phyloP scores from a whole-genome alignment of 2,329 filamentous ascomycete genomes.

The Phyllosticta citribraziliensis region DNA sequence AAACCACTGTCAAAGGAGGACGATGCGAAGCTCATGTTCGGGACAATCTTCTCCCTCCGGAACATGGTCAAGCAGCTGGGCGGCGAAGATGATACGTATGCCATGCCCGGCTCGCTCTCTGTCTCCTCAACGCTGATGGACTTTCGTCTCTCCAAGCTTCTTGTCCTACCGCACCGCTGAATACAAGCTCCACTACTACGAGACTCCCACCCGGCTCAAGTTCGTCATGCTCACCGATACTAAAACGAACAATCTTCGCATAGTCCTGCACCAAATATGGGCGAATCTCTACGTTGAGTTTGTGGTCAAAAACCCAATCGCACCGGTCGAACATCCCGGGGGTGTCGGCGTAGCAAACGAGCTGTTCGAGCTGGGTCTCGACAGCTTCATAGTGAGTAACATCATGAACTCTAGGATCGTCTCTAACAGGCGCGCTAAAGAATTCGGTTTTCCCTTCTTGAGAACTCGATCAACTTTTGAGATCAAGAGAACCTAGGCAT shows the following conservation, averaged over 20 bases:
- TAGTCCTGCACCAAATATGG: constrained; percentile 95
- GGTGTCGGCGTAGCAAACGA: constrained; percentile 56
- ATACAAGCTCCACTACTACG: constrained; percentile 99
- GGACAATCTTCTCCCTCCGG: constrained; percentile 88
- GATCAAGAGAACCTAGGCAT: neutral
- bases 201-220: constrained; percentile 90
- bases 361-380: constrained; percentile 56
- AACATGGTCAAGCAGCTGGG: constrained; percentile 96
- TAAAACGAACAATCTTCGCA: constrained; percentile 78
- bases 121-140: neutral
- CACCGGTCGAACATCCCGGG: constrained; percentile 50
- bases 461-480: neutral
- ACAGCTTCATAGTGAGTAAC: constrained; percentile 48
- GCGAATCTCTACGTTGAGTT: constrained; percentile 98
- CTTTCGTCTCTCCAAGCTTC: constrained; percentile 50
- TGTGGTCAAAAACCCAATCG: constrained; percentile 56
- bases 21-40: constrained; percentile 92
- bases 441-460: constrained; percentile 3
- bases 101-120: neutral
- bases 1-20: constrained; percentile 52
- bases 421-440: neutral
- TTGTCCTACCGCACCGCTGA: constrained; percentile 86
- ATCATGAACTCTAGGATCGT: neutral
- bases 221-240: constrained; percentile 96
- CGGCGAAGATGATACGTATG: constrained; percentile 70